Conservation (phyloP, 2,329 filamentous ascomycete species). For the Graphilbum fragrans region DNA sequence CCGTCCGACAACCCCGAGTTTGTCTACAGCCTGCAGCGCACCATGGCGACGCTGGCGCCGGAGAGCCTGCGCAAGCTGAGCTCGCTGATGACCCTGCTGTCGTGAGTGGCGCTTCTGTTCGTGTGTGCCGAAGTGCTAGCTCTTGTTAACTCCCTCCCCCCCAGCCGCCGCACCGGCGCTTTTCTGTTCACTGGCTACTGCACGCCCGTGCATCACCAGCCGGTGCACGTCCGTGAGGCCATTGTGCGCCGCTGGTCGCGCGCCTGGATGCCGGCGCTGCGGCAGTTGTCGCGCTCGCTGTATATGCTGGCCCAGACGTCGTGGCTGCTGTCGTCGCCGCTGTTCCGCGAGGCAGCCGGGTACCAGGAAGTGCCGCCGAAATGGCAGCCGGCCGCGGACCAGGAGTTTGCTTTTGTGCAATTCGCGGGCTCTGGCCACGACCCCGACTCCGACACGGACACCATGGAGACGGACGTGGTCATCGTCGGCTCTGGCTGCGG, state of each 20-base stretch:
- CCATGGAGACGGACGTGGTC: constrained; percentile 67
- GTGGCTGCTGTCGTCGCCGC: constrained; percentile 42
- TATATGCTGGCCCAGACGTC: constrained; percentile 39
- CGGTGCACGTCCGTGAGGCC: constrained; percentile 44
- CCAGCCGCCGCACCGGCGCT: constrained; percentile 36
- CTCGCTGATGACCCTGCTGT: constrained; percentile 24
- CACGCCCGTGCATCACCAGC: constrained; percentile 48
- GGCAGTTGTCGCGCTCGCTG: constrained; percentile 42
- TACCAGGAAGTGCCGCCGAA: constrained; percentile 41
- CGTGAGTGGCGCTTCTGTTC: constrained; percentile 21
- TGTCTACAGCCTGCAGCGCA: constrained; percentile 32
- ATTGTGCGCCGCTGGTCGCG: constrained; percentile 52
- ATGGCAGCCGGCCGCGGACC: constrained; percentile 37
- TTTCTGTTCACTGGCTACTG: constrained; percentile 56
- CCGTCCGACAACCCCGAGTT: constrained; percentile 41
- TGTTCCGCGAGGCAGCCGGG: constrained; percentile 41
- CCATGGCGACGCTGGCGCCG: constrained; percentile 23
- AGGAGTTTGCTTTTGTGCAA: constrained; percentile 50
- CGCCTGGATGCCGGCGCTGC: constrained; percentile 42
- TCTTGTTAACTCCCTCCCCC: constrained; percentile 14
- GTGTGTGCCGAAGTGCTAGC: too few relatives aligned
- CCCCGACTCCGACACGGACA: constrained; percentile 30
- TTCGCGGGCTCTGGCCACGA: constrained; percentile 22
- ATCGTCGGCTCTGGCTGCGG: constrained; percentile 83
- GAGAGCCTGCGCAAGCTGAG: constrained; percentile 23